Base-by-base conservation (phyloP, 2,329 filamentous ascomycete species). In the Cercospora brassicicola region DNA sequence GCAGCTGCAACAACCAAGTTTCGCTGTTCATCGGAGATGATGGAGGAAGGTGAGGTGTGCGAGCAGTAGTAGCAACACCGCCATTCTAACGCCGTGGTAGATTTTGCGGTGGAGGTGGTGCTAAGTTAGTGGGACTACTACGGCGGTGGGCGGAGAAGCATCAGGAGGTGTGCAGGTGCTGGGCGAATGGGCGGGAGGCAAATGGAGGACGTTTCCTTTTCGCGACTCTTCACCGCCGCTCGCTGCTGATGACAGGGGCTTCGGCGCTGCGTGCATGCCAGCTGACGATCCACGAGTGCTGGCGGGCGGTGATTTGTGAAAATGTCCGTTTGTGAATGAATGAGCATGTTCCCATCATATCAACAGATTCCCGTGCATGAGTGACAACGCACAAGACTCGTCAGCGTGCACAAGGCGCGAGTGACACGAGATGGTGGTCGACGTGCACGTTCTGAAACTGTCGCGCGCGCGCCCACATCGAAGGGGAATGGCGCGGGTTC, bases 191-290 rank as follows among this genome's bases (percentile, higher is more conserved):
- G 26, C 26, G 53, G 53, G 15, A 30, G 4, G 53, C 18, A 53
- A 53, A 56, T 28, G 53, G 53, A 56, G 53, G 53, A 56, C 26
- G 53, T 56, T 56, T 28, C 53, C 53, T 56, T 30, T 56, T 30
- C 53, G 45, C 45, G 45, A 11, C 45, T 51, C 23, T 56, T 56
- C 53, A 56, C 53, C 53, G 53, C 53, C 53, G 53, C 53, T 56
- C 45, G 53, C 53, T 56, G 53, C 53, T 56, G 53, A 31, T 31
- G 53, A 56, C 53, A 56, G 53, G 53, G 53, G 53, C 53, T 30
- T 8, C 51, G 51, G 42, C 42, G 42, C 42, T 51, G 45, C 53
- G 53, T 31, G 4, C 53, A 30, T n/a, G 28, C 53, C 26, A 9
- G 6, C 53, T 20, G 53, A 28, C 53, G 28, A 28, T 56, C 53